Percentiles rank a stretch among this genome's conserved stretches.
Evolutionary conservation across 163 green algal genomes (phyloP).

Genomic region (Volvox carteri): DNA sequence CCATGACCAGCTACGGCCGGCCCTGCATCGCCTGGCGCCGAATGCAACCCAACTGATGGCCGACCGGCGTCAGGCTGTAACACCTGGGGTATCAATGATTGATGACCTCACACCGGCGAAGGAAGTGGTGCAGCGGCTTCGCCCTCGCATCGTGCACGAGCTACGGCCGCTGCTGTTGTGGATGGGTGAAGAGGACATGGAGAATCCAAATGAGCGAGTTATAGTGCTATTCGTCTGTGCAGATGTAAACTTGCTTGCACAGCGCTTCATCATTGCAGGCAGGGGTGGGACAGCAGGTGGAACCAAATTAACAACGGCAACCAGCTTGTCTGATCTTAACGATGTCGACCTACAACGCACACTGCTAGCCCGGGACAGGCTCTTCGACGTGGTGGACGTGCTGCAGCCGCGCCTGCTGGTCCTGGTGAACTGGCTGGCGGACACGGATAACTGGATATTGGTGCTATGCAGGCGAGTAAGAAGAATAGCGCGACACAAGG

Average conservation of each 20-base stretch:
- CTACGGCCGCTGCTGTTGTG: conserved; percentile 32
- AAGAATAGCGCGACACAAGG: too few relatives aligned
- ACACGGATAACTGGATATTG: not conserved
- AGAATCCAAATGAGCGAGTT: not conserved
- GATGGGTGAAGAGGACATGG: conserved; percentile 43
- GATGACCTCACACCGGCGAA: conserved; percentile 36
- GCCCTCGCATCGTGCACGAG: not conserved
- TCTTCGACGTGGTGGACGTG: conserved; percentile 5
- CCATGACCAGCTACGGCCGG: conserved; percentile 5
- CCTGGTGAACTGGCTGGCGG: conserved; percentile 19
- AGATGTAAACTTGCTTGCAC: not conserved
- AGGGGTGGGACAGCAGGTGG: not conserved
- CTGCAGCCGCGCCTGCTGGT: conserved; percentile 42
- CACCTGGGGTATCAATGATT: not conserved
- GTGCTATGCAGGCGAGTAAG: conserved; percentile 23
- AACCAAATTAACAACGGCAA: too few relatives aligned
- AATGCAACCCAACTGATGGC: conserved; percentile 14
- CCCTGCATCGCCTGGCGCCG: conserved; percentile 26
- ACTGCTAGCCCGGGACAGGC: conserved; percentile 24
- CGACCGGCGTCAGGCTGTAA: not conserved
- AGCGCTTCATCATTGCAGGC: not conserved
- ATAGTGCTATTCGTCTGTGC: not conserved
- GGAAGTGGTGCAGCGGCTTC: conserved; percentile 16
- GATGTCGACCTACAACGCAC: conserved; percentile 29
- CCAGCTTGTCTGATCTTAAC: not conserved